Base-by-base conservation (phyloP, 140 eudicot species). In the Ambrosia hybrid region DNA sequence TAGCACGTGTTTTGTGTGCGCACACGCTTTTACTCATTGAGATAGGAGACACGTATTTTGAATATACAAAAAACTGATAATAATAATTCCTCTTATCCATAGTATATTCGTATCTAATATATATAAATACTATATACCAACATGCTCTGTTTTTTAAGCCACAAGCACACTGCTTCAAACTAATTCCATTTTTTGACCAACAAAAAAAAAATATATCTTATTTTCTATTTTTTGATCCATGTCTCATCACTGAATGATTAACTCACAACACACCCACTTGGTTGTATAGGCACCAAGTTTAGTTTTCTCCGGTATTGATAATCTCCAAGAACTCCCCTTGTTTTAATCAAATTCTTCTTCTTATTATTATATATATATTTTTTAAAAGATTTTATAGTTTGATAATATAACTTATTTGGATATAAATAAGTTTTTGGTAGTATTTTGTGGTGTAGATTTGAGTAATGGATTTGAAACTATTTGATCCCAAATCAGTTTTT, bases 391-490 rank as follows among this genome's bases (percentile, higher is more conserved):
- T 57, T 5, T 45, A 7, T 38, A 17, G 33, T 33, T 7, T 38
- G 5, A 30, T 30, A 30, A 59, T 43, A 59, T 43, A n/a, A 49
- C 4, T 11, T 64, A 13, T 14, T 52, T 61, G 9, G 41, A 43
- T 30, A 57, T 30, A 30, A 30, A 30, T 30, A 30, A 30, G 2
- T 30, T 30, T 30, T 30, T 30, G 34, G 34, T 1, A 30, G 2
- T 30, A 30, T 30, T 30, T 78, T 59, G 82, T 78, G 77, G 65
- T 79, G 55, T 49, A 73, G 64, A 56, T 62, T 46, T 51, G 64
- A 57, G 43, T 59, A 39, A 30, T 87, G 91, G 85, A 85, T 81
- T 76, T 85, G 78, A 74, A 71, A 48, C 17, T 83, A 71, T 57
- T 81, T 68, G 75, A 72, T 51, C 58, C 68, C 14, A 83, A 83